These are phyloP conservation scores for Phytopythium cucurbitacearum DNA, from an alignment of 352 stramenopile species.

Conservation along the genomic window DNA sequence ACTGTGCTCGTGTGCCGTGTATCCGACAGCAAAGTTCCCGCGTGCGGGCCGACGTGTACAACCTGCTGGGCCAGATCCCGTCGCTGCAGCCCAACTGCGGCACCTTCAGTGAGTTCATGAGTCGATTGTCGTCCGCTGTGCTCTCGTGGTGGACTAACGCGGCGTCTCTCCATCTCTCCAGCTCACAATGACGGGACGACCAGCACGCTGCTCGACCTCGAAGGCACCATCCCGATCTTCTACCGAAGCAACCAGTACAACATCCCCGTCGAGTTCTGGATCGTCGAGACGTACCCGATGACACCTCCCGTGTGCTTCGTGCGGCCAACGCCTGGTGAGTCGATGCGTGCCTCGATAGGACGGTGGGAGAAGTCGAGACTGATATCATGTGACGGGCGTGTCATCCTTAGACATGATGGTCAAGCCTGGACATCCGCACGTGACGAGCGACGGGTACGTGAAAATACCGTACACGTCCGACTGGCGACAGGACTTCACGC, in stretches of 20 bases:
- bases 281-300: conserved; percentile 82
- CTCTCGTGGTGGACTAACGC: neutral
- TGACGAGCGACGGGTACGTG: conserved; percentile 83
- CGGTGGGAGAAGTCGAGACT: neutral
- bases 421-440: conserved; percentile 80
- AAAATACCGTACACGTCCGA: conserved; percentile 83
- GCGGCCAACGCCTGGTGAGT: conserved; percentile 58
- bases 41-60: conserved; percentile 82
- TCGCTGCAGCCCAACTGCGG: conserved; percentile 82
- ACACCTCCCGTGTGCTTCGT: conserved; percentile 84
- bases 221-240: conserved; percentile 90
- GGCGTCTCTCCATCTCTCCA: conserved; percentile 9
- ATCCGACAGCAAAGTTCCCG: conserved; percentile 67
- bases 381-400: neutral
- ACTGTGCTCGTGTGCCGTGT: neutral
- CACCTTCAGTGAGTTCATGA: conserved; percentile 54
- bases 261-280: conserved; percentile 88
- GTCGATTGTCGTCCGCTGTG: neutral
- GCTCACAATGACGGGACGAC: conserved; percentile 85
- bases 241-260: conserved; percentile 90
- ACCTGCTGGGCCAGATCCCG: conserved; percentile 80
- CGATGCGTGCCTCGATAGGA: neutral
- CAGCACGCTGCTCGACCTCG: conserved; percentile 78
- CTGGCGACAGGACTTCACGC: conserved; percentile 79
- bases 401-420: conserved; percentile 72